Percentiles rank a stretch among this genome's conserved stretches.
phyloP scores from a whole-genome alignment of 1,139 yeast genomes.

The Arxiozyma bovina region DNA sequence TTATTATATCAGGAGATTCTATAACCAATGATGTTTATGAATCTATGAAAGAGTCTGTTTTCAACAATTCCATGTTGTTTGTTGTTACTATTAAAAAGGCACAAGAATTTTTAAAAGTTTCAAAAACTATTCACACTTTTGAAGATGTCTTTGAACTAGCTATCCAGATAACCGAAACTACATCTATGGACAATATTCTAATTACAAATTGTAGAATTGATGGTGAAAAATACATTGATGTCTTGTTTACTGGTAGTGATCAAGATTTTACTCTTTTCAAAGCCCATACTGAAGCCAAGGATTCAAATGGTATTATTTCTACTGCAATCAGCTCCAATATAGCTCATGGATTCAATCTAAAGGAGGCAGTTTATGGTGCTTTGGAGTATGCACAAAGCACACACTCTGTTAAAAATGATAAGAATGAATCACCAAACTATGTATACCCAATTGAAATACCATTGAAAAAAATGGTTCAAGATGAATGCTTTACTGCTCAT shows the following conservation, averaged over 20 bases:
- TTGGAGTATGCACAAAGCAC: slow-evolving; percentile 60
- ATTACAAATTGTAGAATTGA: slow-evolving; percentile 9
- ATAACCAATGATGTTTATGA: not conserved
- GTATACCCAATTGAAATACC: slow-evolving; percentile 32
- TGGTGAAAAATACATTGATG: slow-evolving; percentile 41
- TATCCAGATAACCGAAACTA: not conserved
- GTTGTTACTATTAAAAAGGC: not conserved
- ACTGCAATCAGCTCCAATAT: slow-evolving; percentile 69
- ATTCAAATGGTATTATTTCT: slow-evolving; percentile 83
- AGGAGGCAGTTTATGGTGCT: slow-evolving; percentile 44
- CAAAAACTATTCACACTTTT: not conserved
- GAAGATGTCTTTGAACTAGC: not conserved
- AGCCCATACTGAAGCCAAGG: slow-evolving; percentile 55
- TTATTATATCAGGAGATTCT: slow-evolving; percentile 51
- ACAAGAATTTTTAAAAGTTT: not conserved
- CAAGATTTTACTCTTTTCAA: slow-evolving; percentile 39
- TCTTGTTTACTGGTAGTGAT: slow-evolving; percentile 43
- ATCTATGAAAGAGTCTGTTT: not conserved
- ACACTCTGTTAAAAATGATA: slow-evolving; percentile 36
- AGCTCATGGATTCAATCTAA: slow-evolving; percentile 42
- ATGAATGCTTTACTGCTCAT: slow-evolving; percentile 20
- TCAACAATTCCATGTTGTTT: not conserved
- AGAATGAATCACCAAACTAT: slow-evolving; percentile 41
- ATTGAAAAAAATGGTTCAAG: slow-evolving; percentile 25
- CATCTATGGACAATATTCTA: not conserved